Base-by-base conservation (phyloP, 1,139 yeast species). In the Eremothecium cymbalariae region DNA sequence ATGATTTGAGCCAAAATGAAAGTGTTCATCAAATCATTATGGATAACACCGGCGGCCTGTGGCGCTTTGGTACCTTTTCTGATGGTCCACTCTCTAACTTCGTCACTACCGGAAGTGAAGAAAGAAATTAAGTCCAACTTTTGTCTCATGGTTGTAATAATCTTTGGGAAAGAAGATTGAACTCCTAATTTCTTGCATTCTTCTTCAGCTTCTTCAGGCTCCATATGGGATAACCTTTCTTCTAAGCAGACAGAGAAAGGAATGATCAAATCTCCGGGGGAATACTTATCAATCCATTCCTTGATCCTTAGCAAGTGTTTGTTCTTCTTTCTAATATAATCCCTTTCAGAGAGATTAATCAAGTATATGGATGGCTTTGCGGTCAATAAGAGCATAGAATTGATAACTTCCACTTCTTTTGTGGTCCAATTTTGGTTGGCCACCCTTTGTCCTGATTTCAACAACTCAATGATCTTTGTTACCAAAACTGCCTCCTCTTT, bases 291-390 rank as follows among this genome's bases (percentile, higher is more conserved):
- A 56, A 93, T 83, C 99, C 99, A 90, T 70, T 88, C 88, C 70
- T 90, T 90, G 63, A 90, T 88, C 60, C 72, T 77, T 44, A 81
- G 65, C 63, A 90, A 71, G 63, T 85, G 82, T 79, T 90, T 90
- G 74, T 93, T 90, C 83, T 90, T 90, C 77, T 88, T 90, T 71
- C 98, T 83, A 55, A 86, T 72, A 66, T 80, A 90, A 63, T 93
- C 98, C 54, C 70, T 81, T 71, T 93, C 98, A 30, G 94, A 80
- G 62, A 90, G 72, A 70, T 90, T 90, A 59, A 93, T 83, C 61
- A 90, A 76, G 68, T 88, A 90, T 59, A 90, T 88, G 57, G 94
- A 77, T 55, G 97, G 95, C 68, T 90, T 88, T 50, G 97, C 97
- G 29, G 97, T 86, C 60, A 88, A 73, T 58, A 81, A 73, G 54